Percentiles rank a stretch among this genome's conserved stretches.
These are phyloP conservation scores for Tetrapisispora iriomotensis DNA, from an alignment of 805 yeast species.

Conservation along the genomic window DNA sequence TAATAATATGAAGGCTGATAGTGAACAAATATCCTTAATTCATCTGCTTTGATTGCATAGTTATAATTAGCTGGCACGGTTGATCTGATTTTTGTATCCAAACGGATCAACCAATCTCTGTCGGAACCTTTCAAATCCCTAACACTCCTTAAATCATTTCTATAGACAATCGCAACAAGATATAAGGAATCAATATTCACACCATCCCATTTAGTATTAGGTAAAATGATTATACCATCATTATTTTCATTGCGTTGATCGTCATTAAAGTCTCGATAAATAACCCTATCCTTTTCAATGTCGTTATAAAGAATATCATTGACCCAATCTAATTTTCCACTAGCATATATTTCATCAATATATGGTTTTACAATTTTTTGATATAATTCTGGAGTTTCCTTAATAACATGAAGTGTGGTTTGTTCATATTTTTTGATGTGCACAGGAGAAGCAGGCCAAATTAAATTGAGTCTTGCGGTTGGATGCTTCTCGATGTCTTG, in stretches of 20 bases:
- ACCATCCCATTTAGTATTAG: constrained; percentile 97
- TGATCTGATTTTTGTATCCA: constrained; percentile 37
- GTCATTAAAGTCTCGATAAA: constrained; percentile 44
- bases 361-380: constrained; percentile 57
- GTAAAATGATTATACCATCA: constrained; percentile 64
- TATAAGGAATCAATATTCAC: constrained; percentile 59
- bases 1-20: constrained; percentile 96
- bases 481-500: constrained; percentile 43
- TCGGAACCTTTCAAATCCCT: constrained; percentile 63
- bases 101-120: constrained; percentile 42
- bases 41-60: constrained; percentile 37
- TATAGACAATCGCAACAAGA: constrained; percentile 62
- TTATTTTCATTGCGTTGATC: constrained; percentile 30
- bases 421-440: constrained; percentile 67
- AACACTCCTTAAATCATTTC: constrained; percentile 59
- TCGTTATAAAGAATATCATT: constrained; percentile 71
- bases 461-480: constrained; percentile 60
- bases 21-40: constrained; percentile 72
- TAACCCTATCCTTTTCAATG: constrained; percentile 75
- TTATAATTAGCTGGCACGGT: constrained; percentile 42
- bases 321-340: constrained; percentile 83
- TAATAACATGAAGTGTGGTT: constrained; percentile 47
- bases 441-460: constrained; percentile 80
- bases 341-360: constrained; percentile 56
- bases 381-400: constrained; percentile 77